phyloP scores from a whole-genome alignment of 2,329 filamentous ascomycete species.

The Colletotrichum liriopes region DNA sequence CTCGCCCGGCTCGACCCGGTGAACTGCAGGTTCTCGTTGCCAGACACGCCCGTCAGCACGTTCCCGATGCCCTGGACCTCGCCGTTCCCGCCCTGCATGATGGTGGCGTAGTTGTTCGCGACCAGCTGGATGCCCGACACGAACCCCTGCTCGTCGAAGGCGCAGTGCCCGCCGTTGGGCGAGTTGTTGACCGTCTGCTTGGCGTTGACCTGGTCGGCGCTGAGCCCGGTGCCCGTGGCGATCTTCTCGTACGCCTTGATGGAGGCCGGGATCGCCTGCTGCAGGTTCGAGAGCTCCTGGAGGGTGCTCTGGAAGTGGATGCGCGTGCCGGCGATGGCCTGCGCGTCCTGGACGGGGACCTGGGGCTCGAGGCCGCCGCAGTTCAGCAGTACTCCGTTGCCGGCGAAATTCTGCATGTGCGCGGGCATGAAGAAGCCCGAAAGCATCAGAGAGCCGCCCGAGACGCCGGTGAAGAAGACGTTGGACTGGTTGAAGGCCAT shows the following conservation, averaged over 20 bases:
- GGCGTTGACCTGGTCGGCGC: conserved; percentile 60
- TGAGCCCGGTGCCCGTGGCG: conserved; percentile 60
- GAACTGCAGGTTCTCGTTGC: conserved; percentile 64
- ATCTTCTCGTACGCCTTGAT: conserved; percentile 67
- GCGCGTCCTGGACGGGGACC: conserved; percentile 63
- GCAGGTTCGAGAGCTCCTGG: conserved; percentile 64
- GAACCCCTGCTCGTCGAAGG: conserved; percentile 69
- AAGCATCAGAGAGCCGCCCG: conserved; percentile 68
- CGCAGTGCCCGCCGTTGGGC: conserved; percentile 71
- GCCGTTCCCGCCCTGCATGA: conserved; percentile 69
- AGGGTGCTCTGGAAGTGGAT: conserved; percentile 72
- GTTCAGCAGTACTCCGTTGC: conserved; percentile 68
- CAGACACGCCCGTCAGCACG: conserved; percentile 64
- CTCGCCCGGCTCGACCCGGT: conserved; percentile 41
- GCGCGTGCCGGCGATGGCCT: conserved; percentile 61
- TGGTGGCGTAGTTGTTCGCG: conserved; percentile 65
- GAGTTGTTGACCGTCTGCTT: conserved; percentile 72
- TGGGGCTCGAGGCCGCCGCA: conserved; percentile 70
- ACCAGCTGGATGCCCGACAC: conserved; percentile 72
- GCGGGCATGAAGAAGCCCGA: conserved; percentile 72
- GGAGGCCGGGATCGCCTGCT: conserved; percentile 65
- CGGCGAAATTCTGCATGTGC: conserved; percentile 66
- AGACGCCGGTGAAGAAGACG: conserved; percentile 72
- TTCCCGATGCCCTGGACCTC: conserved; percentile 64
- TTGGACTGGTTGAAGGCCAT: conserved; percentile 67